Evolutionary conservation across 1,284 basidiomycete genomes (phyloP), one percentile per base, ranked within the genome.

Genomic region (Meira miltonrushii): DNA sequence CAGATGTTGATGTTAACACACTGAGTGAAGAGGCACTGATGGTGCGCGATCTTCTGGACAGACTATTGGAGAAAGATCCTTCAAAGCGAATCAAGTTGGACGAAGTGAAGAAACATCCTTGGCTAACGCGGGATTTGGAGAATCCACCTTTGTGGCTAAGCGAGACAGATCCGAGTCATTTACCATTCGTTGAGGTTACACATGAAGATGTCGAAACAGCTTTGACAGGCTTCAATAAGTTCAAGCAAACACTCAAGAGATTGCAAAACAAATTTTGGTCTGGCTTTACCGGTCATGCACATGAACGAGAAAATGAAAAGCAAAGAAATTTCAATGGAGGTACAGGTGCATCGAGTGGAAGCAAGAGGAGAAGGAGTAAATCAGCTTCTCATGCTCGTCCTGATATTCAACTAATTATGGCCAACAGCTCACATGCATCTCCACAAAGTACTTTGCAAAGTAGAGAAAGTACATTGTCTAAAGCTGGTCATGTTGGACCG

Each of bases 31-130:
- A 77, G 9, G 71, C 73, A 2, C 46, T 37, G n/a, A 61, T 67
- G 38, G 54, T 89, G 49, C 82, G 92, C 47, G 83, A 86, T 62
- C 80, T 97, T 50, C 81, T 98, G 17, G 83, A 86, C 48, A 81
- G 83, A 25, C 81, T 97, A 65, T 82, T 98, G 46, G 85, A 90
- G 77, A 97, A 97, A 81, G 88, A 94, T 72, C 85, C 85, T 4
- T 79, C 78, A 15, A 85, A 85, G 77, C 85, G 94, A 54, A 90
- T 94, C 59, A 88, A 86, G 28, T 83, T 97, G 41, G 85, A 87
- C 41, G 83, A 89, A 68, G 86, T 93, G 68, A 96, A 95, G 85
- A 66, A 65, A 90, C 65, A 80, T 87, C 82, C 85, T 2, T 97
- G 92, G 88, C 85, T 93, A 19, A 80, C 89, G 8, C 83, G 82